phyloP scores from a whole-genome alignment of 2,329 filamentous ascomycete species.

The Zarea fungicola region DNA sequence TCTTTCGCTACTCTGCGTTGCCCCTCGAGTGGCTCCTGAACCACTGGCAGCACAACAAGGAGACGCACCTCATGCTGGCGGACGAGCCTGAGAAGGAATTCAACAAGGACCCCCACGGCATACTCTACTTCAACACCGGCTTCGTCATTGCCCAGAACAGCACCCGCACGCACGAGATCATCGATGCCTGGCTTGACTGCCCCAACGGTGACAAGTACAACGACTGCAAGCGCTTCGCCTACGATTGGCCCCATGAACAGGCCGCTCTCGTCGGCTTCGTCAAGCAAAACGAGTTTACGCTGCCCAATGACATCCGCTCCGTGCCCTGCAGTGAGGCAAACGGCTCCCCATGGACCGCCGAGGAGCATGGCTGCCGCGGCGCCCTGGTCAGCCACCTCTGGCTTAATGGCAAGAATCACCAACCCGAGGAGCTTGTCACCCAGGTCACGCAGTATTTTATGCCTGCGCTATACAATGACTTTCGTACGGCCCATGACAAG shows the following conservation, averaged over 20 bases:
- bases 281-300: neutral
- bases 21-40: conserved; percentile 45
- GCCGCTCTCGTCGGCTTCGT: conserved; percentile 6
- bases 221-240: neutral
- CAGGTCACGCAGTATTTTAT: neutral
- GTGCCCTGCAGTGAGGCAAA: conserved; percentile 7
- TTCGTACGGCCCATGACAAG: neutral
- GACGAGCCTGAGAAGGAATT: conserved; percentile 35
- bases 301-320: neutral
- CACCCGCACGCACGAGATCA: conserved; percentile 15
- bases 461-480: neutral
- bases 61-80: conserved; percentile 40
- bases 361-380: conserved; percentile 1
- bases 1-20: conserved; percentile 35
- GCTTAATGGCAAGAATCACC: neutral
- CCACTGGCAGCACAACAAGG: conserved; percentile 35
- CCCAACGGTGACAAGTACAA: neutral
- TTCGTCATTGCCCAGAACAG: conserved; percentile 35
- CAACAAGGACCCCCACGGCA: conserved; percentile 32
- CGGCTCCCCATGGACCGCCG: conserved; percentile 1
- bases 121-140: conserved; percentile 35
- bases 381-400: conserved; percentile 1
- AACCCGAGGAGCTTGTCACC: conserved; percentile 1
- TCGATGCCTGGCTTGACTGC: conserved; percentile 12
- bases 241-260: conserved; percentile 8